Percentiles rank a stretch among this genome's conserved stretches.
phyloP scores from a whole-genome alignment of 805 yeast species.

The Yarrowia sp. region DNA sequence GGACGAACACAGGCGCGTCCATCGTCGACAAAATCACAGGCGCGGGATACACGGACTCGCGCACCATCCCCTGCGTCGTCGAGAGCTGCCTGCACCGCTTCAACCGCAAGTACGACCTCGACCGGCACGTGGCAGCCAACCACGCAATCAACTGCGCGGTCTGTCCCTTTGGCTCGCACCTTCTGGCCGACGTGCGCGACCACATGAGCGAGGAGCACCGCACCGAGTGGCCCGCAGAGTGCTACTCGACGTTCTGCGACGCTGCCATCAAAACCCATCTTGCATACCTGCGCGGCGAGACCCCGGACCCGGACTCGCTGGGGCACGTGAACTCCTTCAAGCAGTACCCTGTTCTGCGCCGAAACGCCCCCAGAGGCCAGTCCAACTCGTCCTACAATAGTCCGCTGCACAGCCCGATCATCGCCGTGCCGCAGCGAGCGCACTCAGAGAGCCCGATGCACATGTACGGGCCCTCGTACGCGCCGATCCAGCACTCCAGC shows the following conservation, averaged over 20 bases:
- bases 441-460: constrained; percentile 17
- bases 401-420: neutral
- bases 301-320: neutral
- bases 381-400: constrained; percentile 7
- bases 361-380: constrained; percentile 17
- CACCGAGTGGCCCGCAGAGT: constrained; percentile 5
- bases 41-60: constrained; percentile 36
- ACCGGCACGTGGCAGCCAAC: constrained; percentile 37
- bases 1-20: constrained; percentile 35
- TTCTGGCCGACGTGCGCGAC: neutral
- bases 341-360: neutral
- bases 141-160: constrained; percentile 27
- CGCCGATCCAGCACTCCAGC: constrained; percentile 3
- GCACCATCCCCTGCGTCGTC: constrained; percentile 39
- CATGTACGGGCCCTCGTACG: neutral
- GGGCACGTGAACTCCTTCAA: neutral
- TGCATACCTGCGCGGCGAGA: constrained; percentile 15
- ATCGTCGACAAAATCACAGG: constrained; percentile 40
- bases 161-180: neutral
- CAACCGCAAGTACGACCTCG: constrained; percentile 41
- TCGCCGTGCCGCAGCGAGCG: neutral
- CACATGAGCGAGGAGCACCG: constrained; percentile 16
- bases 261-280: neutral
- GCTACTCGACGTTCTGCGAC: neutral
- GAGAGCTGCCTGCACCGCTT: constrained; percentile 39